A percentile compares a stretch with the other conserved stretches of the same genome.
Evolutionary conservation across 2,329 filamentous ascomycete species (phyloP).

Genomic region (Fusarium fracticaudum): DNA sequence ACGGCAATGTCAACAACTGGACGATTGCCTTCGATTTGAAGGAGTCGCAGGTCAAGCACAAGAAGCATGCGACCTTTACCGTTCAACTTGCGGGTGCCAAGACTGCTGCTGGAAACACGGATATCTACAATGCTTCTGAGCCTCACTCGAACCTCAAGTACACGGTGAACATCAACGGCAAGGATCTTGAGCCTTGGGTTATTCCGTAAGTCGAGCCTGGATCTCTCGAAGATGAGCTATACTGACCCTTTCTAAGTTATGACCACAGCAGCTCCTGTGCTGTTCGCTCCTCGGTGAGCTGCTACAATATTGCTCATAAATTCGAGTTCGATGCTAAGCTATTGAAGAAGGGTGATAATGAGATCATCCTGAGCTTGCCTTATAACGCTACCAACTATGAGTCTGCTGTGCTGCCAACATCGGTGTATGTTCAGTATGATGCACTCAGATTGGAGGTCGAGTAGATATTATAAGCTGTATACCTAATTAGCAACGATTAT

Average conservation of each 20-base stretch:
- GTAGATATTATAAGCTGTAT: slow-evolving; percentile 4
- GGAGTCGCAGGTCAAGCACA: slow-evolving; percentile 52
- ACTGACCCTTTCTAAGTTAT: slow-evolving; percentile 26
- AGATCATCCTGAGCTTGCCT: slow-evolving; percentile 66
- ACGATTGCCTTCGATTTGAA: slow-evolving; percentile 63
- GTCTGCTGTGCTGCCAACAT: slow-evolving; percentile 62
- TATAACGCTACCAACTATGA: slow-evolving; percentile 68
- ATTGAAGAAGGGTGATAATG: slow-evolving; percentile 63
- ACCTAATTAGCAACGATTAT: not conserved
- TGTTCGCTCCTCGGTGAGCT: slow-evolving; percentile 67
- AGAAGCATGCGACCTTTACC: slow-evolving; percentile 64
- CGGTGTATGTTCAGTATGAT: slow-evolving; percentile 73
- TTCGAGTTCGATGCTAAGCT: slow-evolving; percentile 63
- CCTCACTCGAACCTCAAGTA: slow-evolving; percentile 63
- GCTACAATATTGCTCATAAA: slow-evolving; percentile 70
- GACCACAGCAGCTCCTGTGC: slow-evolving; percentile 61
- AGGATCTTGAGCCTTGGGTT: slow-evolving; percentile 60
- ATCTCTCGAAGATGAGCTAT: not conserved
- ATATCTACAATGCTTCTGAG: slow-evolving; percentile 63
- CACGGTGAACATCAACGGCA: slow-evolving; percentile 52
- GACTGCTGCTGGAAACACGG: slow-evolving; percentile 69
- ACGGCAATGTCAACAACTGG: slow-evolving; percentile 65
- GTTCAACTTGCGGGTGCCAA: slow-evolving; percentile 72
- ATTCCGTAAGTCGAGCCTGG: slow-evolving; percentile 57
- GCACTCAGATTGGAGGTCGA: slow-evolving; percentile 67